phyloP scores from a whole-genome alignment of 164 flowering plant species.

The Vitis rupestris region DNA sequence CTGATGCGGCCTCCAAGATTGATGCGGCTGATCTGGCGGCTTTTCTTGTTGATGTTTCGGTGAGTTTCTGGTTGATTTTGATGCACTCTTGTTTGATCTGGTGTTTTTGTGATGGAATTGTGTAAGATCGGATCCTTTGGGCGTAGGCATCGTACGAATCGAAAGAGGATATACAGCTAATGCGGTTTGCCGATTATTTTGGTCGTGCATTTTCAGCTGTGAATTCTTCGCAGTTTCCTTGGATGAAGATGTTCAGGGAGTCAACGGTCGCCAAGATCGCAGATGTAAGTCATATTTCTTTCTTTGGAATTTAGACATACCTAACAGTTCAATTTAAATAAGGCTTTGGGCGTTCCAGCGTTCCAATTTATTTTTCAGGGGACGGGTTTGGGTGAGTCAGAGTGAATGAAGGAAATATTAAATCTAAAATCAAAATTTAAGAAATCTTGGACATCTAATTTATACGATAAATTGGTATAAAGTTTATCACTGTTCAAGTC shows the following conservation, averaged over 20 bases:
- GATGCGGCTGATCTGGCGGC: too few species aligned
- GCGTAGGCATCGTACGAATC: conserved; percentile 22
- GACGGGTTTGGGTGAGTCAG: too few species aligned
- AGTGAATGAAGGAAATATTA: too few species aligned
- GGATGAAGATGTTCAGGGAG: conserved; percentile 69
- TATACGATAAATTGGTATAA: too few species aligned
- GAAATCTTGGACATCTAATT: too few species aligned
- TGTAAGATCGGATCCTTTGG: neutral
- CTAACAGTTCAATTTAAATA: too few species aligned
- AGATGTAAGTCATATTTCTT: conserved; percentile 48
- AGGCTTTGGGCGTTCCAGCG: too few species aligned
- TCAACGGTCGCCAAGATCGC: conserved; percentile 53
- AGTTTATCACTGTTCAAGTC: too few species aligned
- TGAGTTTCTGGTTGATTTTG: neutral
- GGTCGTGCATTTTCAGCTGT: conserved; percentile 63
- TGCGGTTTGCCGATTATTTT: conserved; percentile 84
- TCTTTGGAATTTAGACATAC: neutral
- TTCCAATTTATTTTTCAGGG: too few species aligned
- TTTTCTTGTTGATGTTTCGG: too few species aligned
- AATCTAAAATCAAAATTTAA: too few species aligned
- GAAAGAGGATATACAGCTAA: conserved; percentile 68
- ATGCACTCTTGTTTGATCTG: conserved; percentile 8
- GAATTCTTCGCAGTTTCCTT: conserved; percentile 63
- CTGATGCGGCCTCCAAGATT: too few species aligned
- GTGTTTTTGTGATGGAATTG: neutral